phyloP scores from a whole-genome alignment of 1,139 yeast genomes.

The Kodamaea ohmeri region DNA sequence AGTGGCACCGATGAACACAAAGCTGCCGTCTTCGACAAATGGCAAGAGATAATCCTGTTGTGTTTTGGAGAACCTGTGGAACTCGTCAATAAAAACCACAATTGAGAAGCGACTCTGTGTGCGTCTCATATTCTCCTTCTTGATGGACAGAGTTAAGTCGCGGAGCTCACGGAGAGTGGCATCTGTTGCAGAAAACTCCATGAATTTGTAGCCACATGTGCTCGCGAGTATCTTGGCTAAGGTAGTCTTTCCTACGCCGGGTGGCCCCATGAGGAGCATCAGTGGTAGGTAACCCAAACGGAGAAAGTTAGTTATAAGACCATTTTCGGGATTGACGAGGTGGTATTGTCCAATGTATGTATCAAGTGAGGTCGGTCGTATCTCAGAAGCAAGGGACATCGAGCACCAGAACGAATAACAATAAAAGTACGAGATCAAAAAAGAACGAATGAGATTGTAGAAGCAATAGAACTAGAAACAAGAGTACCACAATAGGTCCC shows the following conservation, averaged over 20 bases:
- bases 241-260: conserved; percentile 49
- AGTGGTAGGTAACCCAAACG: conserved; percentile 42
- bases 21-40: conserved; percentile 38
- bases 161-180: conserved; percentile 31
- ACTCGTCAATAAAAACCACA: conserved; percentile 44
- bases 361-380: conserved; percentile 28
- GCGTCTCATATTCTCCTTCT: conserved; percentile 25
- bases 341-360: conserved; percentile 42
- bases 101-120: conserved; percentile 22
- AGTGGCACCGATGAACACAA: conserved; percentile 48
- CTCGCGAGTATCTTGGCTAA: conserved; percentile 38
- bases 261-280: conserved; percentile 45
- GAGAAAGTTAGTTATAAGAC: conserved; percentile 32
- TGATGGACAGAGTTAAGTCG: conserved; percentile 24
- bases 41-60: conserved; percentile 47
- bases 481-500: too few relatives aligned
- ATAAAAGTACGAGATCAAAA: too few relatives aligned
- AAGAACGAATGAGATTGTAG: too few relatives aligned
- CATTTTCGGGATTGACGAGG: conserved; percentile 26
- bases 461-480: too few relatives aligned
- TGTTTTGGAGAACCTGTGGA: conserved; percentile 38
- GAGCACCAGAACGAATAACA: neutral
- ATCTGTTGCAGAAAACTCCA: conserved; percentile 43
- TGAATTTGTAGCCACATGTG: conserved; percentile 34
- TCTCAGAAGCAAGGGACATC: conserved; percentile 18